Evolutionary conservation across 768 basidiomycete genomes (phyloP).

Genomic region (Phylloporus sp.): DNA sequence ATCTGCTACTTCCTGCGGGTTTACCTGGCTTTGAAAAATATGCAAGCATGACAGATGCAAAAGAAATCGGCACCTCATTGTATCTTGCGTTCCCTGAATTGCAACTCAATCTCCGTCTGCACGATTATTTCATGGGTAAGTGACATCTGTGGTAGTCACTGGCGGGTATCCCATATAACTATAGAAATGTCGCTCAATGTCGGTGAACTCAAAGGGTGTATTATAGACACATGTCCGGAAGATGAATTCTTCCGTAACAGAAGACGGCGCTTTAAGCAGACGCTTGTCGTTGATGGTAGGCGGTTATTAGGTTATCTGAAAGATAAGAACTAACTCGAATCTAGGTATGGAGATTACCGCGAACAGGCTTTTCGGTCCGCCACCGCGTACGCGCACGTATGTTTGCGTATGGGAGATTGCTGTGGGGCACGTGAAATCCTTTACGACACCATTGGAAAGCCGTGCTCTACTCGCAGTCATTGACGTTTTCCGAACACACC

Average conservation of each 20-base stretch:
- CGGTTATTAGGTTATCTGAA: not conserved
- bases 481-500: conserved; percentile 63
- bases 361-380: conserved; percentile 85
- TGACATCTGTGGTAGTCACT: not conserved
- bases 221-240: conserved; percentile 45
- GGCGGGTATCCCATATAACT: conserved; percentile 7
- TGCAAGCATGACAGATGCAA: conserved; percentile 17
- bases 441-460: conserved; percentile 51
- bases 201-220: conserved; percentile 50
- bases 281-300: conserved; percentile 49
- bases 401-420: conserved; percentile 90
- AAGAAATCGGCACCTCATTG: conserved; percentile 50
- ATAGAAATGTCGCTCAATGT: conserved; percentile 77
- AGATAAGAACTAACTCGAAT: conserved; percentile 1
- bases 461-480: conserved; percentile 47
- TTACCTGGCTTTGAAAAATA: conserved; percentile 55
- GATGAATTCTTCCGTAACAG: conserved; percentile 29
- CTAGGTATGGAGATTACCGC: conserved; percentile 74
- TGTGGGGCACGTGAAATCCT: conserved; percentile 58
- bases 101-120: conserved; percentile 70
- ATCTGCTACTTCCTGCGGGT: conserved; percentile 61
- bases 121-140: conserved; percentile 87
- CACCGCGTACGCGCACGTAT: conserved; percentile 79
- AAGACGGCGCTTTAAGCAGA: conserved; percentile 25
- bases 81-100: conserved; percentile 59